phyloP scores from a whole-genome alignment of 2,329 filamentous ascomycete genomes.

The Sporothrix brasiliensis region DNA sequence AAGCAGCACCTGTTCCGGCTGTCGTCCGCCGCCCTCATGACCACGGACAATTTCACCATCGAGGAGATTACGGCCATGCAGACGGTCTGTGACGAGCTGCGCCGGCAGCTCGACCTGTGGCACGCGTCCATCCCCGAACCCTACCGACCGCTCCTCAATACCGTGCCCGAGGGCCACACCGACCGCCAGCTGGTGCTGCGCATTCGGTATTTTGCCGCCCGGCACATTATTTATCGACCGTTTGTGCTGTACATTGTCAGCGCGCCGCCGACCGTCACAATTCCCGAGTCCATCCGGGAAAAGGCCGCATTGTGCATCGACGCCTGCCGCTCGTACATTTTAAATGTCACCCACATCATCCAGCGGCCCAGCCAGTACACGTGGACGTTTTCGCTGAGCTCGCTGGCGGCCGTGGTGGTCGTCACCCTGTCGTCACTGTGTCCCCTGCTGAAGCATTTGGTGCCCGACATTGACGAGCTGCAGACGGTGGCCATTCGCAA shows the following conservation, averaged over 20 bases:
- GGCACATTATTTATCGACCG: conserved; percentile 44
- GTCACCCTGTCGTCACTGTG: conserved; percentile 41
- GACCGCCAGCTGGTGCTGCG: conserved; percentile 40
- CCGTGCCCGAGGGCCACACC: conserved; percentile 35
- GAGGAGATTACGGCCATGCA: conserved; percentile 41
- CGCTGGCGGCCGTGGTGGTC: conserved; percentile 42
- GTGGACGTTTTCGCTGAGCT: conserved; percentile 44
- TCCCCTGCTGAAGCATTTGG: conserved; percentile 38
- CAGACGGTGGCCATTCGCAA: conserved; percentile 40
- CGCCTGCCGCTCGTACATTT: conserved; percentile 41
- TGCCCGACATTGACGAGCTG: conserved; percentile 42
- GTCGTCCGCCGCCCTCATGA: conserved; percentile 38
- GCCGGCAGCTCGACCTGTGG: conserved; percentile 42
- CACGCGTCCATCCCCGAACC: conserved; percentile 42
- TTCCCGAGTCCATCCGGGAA: conserved; percentile 38
- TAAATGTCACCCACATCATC: conserved; percentile 40
- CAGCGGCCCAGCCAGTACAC: conserved; percentile 42
- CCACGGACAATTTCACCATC: conserved; percentile 39
- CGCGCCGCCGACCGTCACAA: conserved; percentile 30
- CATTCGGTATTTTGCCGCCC: conserved; percentile 43
- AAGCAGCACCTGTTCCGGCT: conserved; percentile 39
- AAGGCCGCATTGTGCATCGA: conserved; percentile 42
- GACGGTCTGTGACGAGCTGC: conserved; percentile 41
- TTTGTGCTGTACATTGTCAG: conserved; percentile 42
- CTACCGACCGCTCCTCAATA: conserved; percentile 39